A percentile compares a stretch with the other conserved stretches of the same genome.
phyloP scores from a whole-genome alignment of 495 filamentous ascomycete genomes.

The Jackrogersella multiformis region DNA sequence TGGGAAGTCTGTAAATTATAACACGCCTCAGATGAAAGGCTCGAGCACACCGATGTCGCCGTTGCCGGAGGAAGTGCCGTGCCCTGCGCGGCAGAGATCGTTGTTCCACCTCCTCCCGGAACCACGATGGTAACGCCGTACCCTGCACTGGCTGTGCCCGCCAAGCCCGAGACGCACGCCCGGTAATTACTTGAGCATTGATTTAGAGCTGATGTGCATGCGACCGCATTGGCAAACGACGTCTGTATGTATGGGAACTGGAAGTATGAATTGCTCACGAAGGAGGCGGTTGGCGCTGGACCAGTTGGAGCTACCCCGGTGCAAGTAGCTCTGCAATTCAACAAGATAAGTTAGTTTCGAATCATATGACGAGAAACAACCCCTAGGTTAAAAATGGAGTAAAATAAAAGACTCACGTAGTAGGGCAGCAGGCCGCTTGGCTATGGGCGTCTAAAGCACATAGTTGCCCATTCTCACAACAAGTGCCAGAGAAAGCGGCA shows the following conservation, averaged over 20 bases:
- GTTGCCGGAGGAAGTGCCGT: conserved; percentile 51
- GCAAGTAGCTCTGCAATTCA: conserved; percentile 51
- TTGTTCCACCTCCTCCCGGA: conserved; percentile 62
- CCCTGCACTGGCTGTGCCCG: conserved; percentile 57
- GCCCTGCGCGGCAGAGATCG: conserved; percentile 53
- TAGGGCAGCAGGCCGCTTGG: conserved; percentile 58
- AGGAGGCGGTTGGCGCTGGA: conserved; percentile 54
- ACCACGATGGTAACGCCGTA: conserved; percentile 72
- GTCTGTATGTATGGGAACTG: conserved; percentile 75
- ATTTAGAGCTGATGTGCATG: conserved; percentile 72
- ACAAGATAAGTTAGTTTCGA: conserved; percentile 9
- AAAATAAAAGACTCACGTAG: conserved; percentile 46
- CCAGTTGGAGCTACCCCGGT: conserved; percentile 54
- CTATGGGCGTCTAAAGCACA: conserved; percentile 55
- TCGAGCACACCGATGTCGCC: conserved; percentile 72
- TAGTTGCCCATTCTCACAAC: conserved; percentile 56
- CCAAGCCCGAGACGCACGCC: conserved; percentile 68
- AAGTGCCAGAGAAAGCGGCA: conserved; percentile 50
- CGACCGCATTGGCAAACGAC: conserved; percentile 67
- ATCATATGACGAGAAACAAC: not conserved
- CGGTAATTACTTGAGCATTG: conserved; percentile 71
- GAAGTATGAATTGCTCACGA: conserved; percentile 65
- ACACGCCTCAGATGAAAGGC: conserved; percentile 67
- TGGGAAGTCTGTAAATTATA: conserved; percentile 65
- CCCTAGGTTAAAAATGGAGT: no score